phyloP scores from a whole-genome alignment of 352 stramenopile species.

The Phytophthora kernoviae region DNA sequence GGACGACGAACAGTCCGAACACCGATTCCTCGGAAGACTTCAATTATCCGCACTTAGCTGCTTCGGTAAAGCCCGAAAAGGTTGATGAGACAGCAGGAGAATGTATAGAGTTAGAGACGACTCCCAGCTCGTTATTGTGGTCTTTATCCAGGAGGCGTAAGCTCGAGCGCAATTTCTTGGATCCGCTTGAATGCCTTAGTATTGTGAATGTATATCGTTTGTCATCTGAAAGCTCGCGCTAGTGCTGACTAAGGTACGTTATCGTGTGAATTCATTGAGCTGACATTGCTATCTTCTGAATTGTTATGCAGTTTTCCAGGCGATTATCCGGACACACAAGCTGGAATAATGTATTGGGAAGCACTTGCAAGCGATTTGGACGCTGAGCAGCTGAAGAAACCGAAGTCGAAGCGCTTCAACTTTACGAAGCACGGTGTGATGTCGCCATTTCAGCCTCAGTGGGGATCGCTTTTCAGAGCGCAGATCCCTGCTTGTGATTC shows the following conservation, averaged over 20 bases:
- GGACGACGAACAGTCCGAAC: constrained; percentile 38
- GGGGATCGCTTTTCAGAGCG: constrained; percentile 49
- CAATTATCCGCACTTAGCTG: constrained; percentile 39
- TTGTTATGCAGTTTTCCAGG: constrained; percentile 63
- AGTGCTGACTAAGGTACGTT: too few relatives aligned
- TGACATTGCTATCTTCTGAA: constrained; percentile 9
- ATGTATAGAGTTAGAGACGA: constrained; percentile 7
- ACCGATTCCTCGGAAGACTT: not conserved
- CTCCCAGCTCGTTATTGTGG: constrained; percentile 62
- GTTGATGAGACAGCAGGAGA: constrained; percentile 3
- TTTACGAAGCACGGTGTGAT: constrained; percentile 63
- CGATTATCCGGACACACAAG: constrained; percentile 75
- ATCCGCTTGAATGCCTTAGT: constrained; percentile 58
- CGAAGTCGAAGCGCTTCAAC: constrained; percentile 71
- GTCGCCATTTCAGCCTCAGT: constrained; percentile 69
- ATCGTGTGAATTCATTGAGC: constrained; percentile 1
- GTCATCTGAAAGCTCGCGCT: too few relatives aligned
- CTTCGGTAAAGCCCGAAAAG: not conserved
- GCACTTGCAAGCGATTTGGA: constrained; percentile 20
- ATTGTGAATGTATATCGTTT: too few relatives aligned
- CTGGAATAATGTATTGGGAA: constrained; percentile 66
- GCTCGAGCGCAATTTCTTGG: constrained; percentile 38
- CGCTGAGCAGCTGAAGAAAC: constrained; percentile 48
- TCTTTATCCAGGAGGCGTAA: constrained; percentile 49
- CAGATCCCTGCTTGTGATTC: constrained; percentile 7